Conservation (phyloP, 2,329 filamentous ascomycete genomes). For the Penicillium freii region DNA sequence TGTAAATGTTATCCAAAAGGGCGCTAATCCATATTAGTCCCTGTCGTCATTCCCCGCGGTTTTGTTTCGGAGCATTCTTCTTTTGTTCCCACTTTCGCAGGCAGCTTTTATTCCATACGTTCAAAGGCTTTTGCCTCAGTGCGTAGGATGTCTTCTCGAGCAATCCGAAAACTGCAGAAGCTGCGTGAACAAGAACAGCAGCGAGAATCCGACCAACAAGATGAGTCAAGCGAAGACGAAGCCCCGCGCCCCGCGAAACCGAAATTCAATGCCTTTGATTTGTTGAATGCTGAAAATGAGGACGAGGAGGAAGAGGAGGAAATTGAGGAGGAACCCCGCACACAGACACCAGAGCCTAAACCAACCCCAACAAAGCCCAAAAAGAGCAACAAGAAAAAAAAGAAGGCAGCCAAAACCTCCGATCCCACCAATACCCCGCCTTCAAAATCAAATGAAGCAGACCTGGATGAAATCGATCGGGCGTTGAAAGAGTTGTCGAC, state of each 20-base stretch:
- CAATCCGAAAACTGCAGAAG: constrained; percentile 62
- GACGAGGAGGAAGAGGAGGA: constrained; percentile 37
- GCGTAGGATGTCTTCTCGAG: constrained; percentile 60
- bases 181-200: constrained; percentile 59
- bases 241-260: constrained; percentile 36
- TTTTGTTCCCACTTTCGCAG: background rate
- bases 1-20: constrained; percentile 4
- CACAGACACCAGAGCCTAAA: constrained; percentile 19
- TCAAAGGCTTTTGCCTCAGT: background rate
- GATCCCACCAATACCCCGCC: constrained; percentile 21
- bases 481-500: constrained; percentile 60
- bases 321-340: constrained; percentile 32
- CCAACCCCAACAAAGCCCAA: constrained; percentile 26
- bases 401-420: constrained; percentile 43
- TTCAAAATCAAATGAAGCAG: constrained; percentile 26
- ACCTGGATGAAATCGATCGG: constrained; percentile 65
- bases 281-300: constrained; percentile 48
- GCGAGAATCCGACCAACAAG: constrained; percentile 40
- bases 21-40: constrained; percentile 26
- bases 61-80: constrained; percentile 6
- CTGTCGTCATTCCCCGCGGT: constrained; percentile 38
- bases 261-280: constrained; percentile 55
- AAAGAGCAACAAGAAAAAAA: constrained; percentile 61
- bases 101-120: background rate
- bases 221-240: constrained; percentile 44